These are phyloP conservation scores for Penicillium chermesinum DNA, from an alignment of 495 filamentous ascomycete species.

Conservation along the genomic window DNA sequence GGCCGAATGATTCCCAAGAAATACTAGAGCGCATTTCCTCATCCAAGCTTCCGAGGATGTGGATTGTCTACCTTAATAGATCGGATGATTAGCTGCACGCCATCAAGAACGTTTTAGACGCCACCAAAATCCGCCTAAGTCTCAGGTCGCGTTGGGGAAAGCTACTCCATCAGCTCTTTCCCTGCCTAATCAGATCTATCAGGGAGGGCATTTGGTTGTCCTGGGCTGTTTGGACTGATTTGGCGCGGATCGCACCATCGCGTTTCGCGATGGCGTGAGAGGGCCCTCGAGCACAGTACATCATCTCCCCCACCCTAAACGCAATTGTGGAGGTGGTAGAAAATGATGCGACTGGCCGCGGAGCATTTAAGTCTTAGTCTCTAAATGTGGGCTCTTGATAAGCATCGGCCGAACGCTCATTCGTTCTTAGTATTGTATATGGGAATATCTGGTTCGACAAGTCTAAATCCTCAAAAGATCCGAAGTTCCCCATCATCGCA, in stretches of 20 bases:
- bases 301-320: conserved; percentile 22
- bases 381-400: not conserved
- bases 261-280: conserved; percentile 15
- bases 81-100: conserved; percentile 14
- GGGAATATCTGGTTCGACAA: too few species aligned
- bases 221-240: conserved; percentile 8
- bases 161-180: too few species aligned
- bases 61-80: conserved; percentile 3
- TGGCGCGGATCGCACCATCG: conserved; percentile 19
- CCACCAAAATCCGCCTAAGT: too few species aligned
- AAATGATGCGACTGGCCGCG: not conserved
- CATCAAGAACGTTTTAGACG: conserved; percentile 19
- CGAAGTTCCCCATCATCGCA: too few species aligned
- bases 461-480: too few species aligned
- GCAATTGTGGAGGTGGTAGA: conserved; percentile 13
- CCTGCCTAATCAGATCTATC: too few species aligned
- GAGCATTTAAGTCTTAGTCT: not conserved
- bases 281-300: conserved; percentile 10
- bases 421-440: too few species aligned
- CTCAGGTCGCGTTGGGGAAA: too few species aligned
- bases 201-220: too few species aligned
- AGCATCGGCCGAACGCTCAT: not conserved
- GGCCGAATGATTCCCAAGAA: too few species aligned
- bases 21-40: too few species aligned
- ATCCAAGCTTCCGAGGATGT: too few species aligned